A percentile compares a stretch with the other conserved stretches of the same genome.
phyloP scores from a whole-genome alignment of 768 basidiomycete species.

The Lyophyllum shimeji region DNA sequence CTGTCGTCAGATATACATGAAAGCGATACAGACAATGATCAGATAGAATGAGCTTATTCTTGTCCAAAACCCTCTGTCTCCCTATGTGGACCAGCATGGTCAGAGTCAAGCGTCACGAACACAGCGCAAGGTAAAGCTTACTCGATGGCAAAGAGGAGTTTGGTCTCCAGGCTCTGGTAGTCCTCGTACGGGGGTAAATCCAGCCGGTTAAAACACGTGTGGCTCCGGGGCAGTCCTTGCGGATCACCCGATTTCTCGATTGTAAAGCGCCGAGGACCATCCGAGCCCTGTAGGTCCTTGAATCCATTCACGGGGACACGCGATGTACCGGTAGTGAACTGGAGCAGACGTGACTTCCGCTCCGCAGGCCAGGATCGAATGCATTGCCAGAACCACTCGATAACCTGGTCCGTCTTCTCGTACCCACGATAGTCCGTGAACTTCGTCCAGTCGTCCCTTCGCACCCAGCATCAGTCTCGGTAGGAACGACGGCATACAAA shows the following conservation, averaged over 20 bases:
- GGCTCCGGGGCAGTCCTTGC: conserved; percentile 81
- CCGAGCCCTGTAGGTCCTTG: conserved; percentile 91
- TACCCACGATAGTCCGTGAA: conserved; percentile 92
- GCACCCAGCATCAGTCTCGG: conserved; percentile 8
- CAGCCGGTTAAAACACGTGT: conserved; percentile 91
- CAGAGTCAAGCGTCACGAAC: conserved; percentile 3
- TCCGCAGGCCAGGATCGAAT: conserved; percentile 89
- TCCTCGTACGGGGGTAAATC: conserved; percentile 90
- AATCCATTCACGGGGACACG: conserved; percentile 90
- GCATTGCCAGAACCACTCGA: conserved; percentile 96
- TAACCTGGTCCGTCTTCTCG: conserved; percentile 82
- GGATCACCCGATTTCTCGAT: conserved; percentile 95
- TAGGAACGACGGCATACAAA: not conserved
- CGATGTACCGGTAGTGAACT: conserved; percentile 89
- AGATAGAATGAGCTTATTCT: conserved; percentile 36
- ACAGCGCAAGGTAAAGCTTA: conserved; percentile 33
- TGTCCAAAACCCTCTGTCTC: conserved; percentile 79
- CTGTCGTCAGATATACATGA: conserved; percentile 2
- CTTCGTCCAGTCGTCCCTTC: conserved; percentile 87
- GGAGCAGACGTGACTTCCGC: conserved; percentile 80
- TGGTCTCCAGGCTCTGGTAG: conserved; percentile 84
- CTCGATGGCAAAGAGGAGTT: conserved; percentile 84
- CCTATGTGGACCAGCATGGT: conserved; percentile 32
- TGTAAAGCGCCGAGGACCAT: conserved; percentile 90
- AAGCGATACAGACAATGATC: not conserved